Conservation (phyloP, 2,329 filamentous ascomycete species). For the Epichloe amarillans region DNA sequence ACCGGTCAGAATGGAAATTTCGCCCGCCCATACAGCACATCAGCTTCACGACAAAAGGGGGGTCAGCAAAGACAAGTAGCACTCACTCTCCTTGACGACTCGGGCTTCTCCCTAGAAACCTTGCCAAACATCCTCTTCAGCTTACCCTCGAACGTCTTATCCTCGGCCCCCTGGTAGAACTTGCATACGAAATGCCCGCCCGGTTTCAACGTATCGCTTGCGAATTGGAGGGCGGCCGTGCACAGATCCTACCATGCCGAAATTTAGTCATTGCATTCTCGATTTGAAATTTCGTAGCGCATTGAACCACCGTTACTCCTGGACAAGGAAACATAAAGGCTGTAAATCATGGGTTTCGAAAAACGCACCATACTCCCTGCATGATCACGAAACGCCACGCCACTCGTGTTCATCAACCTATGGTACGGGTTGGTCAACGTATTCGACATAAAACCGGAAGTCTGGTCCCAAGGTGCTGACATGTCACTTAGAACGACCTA, state of each 20-base stretch:
- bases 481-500: constrained; percentile 93
- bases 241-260: constrained; percentile 63
- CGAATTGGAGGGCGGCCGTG: constrained; percentile 69
- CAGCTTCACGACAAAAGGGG: background rate
- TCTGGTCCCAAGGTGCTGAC: constrained; percentile 91
- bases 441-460: constrained; percentile 64
- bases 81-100: constrained; percentile 73
- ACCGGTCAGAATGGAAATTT: background rate
- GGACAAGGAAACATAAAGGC: too few species aligned
- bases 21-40: background rate
- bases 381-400: constrained; percentile 75
- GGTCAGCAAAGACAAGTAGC: background rate
- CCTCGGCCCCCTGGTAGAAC: constrained; percentile 86
- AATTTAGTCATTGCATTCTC: too few species aligned
- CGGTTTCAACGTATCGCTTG: constrained; percentile 65
- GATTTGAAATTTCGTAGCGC: too few species aligned
- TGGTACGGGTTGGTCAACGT: constrained; percentile 89
- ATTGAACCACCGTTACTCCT: too few species aligned
- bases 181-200: constrained; percentile 95
- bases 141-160: constrained; percentile 62
- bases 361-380: constrained; percentile 77
- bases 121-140: constrained; percentile 65
- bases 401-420: constrained; percentile 99
- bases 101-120: constrained; percentile 86
- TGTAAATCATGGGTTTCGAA: too few species aligned